Evolutionary conservation across 2,329 filamentous ascomycete species (phyloP).

Genomic region (Dothiorella sarmentorum): DNA sequence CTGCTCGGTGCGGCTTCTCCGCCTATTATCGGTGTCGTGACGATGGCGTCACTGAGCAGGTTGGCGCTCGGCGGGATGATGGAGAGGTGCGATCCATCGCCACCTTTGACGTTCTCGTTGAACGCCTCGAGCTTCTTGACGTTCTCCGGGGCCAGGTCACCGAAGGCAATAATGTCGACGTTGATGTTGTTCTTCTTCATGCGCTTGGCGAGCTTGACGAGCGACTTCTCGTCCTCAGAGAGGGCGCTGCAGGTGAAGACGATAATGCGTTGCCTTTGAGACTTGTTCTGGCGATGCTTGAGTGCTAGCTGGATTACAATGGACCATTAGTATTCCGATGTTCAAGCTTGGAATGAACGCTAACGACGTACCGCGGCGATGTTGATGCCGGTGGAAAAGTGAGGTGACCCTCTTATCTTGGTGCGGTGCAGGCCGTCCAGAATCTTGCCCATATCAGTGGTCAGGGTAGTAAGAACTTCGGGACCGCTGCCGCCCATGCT

Average conservation of each 20-base stretch:
- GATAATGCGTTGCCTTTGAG: conserved; percentile 92
- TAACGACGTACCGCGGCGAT: conserved; percentile 74
- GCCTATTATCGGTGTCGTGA: conserved; percentile 83
- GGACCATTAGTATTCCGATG: neutral
- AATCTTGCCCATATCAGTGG: conserved; percentile 93
- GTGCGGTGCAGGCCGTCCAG: conserved; percentile 88
- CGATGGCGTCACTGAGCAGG: conserved; percentile 86
- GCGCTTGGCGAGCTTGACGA: conserved; percentile 88
- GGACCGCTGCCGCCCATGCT: conserved; percentile 98
- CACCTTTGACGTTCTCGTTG: conserved; percentile 87
- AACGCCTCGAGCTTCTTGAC: conserved; percentile 89
- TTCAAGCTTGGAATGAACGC: no score
- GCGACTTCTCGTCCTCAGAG: conserved; percentile 80
- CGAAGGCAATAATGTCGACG: conserved; percentile 93
- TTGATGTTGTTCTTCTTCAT: conserved; percentile 99
- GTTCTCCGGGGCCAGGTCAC: conserved; percentile 85
- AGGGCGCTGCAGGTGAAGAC: conserved; percentile 95
- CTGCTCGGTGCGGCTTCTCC: conserved; percentile 67
- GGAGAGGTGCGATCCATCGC: conserved; percentile 86
- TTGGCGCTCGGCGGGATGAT: conserved; percentile 88
- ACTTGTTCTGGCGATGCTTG: conserved; percentile 97
- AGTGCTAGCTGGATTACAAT: conserved; percentile 68
- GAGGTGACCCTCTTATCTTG: conserved; percentile 85
- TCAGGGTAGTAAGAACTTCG: conserved; percentile 93
- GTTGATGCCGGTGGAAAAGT: conserved; percentile 91